phyloP scores from a whole-genome alignment of 2,329 filamentous ascomycete genomes.

The Westerdykella aurantiaca region DNA sequence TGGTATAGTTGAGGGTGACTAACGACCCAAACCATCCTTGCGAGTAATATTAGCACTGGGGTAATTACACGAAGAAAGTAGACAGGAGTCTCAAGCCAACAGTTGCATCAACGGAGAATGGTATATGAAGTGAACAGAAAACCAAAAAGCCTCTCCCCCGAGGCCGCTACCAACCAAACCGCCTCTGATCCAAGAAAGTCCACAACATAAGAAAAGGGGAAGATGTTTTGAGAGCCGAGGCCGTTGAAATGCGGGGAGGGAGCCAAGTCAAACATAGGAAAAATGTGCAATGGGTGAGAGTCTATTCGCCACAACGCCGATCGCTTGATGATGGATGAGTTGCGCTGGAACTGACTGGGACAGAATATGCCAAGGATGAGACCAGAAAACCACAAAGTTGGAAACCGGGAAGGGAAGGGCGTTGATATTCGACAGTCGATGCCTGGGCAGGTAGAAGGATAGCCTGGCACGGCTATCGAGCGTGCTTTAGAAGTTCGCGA shows the following conservation, averaged over 20 bases:
- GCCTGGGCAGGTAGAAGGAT: slow-evolving; percentile 1
- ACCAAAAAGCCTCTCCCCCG: neutral
- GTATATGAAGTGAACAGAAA: neutral
- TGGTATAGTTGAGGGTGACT: no score
- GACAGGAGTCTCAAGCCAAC: no score
- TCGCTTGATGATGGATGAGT: slow-evolving; percentile 21
- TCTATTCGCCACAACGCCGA: slow-evolving; percentile 16
- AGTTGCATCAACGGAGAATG: neutral
- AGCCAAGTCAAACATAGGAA: neutral
- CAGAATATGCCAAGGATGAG: slow-evolving; percentile 8
- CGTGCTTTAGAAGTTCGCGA: slow-evolving; percentile 67
- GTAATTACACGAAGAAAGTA: no score
- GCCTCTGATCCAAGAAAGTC: neutral
- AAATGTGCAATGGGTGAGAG: neutral
- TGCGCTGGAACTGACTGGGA: slow-evolving; percentile 3
- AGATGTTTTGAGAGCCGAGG: neutral
- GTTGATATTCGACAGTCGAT: neutral
- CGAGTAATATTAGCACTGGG: no score
- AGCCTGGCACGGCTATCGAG: neutral
- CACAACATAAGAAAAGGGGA: neutral
- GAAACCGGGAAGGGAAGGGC: neutral
- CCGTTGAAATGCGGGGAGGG: neutral
- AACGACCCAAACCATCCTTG: no score
- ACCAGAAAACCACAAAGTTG: neutral
- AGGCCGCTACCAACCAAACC: neutral